phyloP scores from a whole-genome alignment of 2,329 filamentous ascomycete species.

The Colletotrichum agaves region DNA sequence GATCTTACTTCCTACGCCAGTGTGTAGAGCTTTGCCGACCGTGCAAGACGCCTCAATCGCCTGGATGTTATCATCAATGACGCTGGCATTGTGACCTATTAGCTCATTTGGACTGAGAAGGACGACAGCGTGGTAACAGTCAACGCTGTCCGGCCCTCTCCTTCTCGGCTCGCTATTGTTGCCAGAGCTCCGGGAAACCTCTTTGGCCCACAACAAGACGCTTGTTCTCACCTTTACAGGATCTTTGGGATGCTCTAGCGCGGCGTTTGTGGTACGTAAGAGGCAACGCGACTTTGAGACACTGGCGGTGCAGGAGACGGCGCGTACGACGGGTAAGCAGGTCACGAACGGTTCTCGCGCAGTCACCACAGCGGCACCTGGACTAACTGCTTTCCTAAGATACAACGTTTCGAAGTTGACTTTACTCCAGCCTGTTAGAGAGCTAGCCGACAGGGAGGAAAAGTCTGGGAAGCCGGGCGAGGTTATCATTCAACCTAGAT shows the following conservation, averaged over 20 bases:
- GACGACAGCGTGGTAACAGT: conserved; percentile 55
- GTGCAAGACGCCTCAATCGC: conserved; percentile 45
- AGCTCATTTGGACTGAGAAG: conserved; percentile 45
- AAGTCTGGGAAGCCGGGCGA: not conserved
- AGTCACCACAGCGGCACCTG: fast-evolving
- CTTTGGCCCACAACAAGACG: conserved; percentile 42
- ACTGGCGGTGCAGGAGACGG: conserved; percentile 39
- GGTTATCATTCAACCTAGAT: not conserved
- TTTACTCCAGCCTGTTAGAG: not conserved
- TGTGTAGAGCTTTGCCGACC: conserved; percentile 49
- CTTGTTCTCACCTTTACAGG: conserved; percentile 4
- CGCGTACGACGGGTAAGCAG: conserved; percentile 10
- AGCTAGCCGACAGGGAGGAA: conserved; percentile 1
- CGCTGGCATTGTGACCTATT: conserved; percentile 40
- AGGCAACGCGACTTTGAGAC: conserved; percentile 45
- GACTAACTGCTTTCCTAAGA: not conserved
- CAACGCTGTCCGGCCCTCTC: conserved; percentile 56
- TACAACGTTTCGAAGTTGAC: conserved; percentile 27
- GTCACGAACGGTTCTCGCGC: too few relatives aligned
- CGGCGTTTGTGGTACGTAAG: conserved; percentile 46
- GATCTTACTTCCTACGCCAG: conserved; percentile 54
- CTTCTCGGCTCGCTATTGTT: conserved; percentile 55
- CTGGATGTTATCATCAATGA: conserved; percentile 54
- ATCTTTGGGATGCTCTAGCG: conserved; percentile 17
- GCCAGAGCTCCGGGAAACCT: conserved; percentile 52